Base-by-base conservation (phyloP, 108 stramenopile genomes). In the Cyclostephanos tholiformis region DNA sequence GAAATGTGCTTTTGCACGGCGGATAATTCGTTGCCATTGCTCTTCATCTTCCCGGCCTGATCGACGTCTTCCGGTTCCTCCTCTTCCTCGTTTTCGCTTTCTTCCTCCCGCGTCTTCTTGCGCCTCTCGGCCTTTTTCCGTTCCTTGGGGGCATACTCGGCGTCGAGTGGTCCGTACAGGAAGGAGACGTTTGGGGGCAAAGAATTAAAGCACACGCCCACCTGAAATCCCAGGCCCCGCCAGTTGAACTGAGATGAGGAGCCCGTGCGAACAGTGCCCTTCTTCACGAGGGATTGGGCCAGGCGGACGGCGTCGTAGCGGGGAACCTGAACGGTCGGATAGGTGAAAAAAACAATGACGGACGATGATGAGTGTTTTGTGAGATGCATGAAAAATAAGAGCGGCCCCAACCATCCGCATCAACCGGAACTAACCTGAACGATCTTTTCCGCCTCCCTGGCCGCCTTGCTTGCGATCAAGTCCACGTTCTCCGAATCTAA, bases 401-500 rank as follows among this genome's bases (percentile, higher is more conserved):
- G 4, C 26, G 10, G 23, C 14, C 25, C 14, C 52, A 50, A 50
- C 7, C 25, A 53, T 25, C 25, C 25, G 27, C 12, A 57, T 14
- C 22, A 12, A 25, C 25, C 72, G 23, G 13, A 10, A 85, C 92
- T 50, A 67, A 93, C 92, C 85, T 88, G 87, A 25, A 95, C 77
- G 43, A 93, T 67, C 53, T 81, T 82, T 43, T 95, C 92, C 14
- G 89, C 89, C 65, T 91, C 83, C 43, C 79, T 60, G 16, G 85
- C 81, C 10, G 87, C 86, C 74, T 85, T 74, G 14, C 70, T 70
- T 7, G 90, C 70, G 77, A 94, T 88, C 44, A 87, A 61, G 52
- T 88, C 82, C 39, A 93, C 26, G 70, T 96, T 96, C 46, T 94
- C 91, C 10, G 86, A 88, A 72, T 96, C 95, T 76, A 96, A 57